Conservation (phyloP, 345 rosid species). For the Brassica nigra region DNA sequence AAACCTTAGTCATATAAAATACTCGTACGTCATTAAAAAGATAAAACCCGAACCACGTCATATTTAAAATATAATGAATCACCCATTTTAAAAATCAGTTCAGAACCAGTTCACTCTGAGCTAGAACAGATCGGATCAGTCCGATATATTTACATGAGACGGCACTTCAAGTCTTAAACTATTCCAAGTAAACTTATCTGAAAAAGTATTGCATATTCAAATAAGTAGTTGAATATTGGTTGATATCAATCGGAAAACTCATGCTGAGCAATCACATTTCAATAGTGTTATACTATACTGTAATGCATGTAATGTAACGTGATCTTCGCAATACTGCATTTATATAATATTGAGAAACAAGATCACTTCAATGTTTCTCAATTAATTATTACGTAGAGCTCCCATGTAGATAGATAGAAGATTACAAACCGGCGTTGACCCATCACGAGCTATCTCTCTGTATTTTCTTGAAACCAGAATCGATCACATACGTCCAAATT, state of each 20-base stretch:
- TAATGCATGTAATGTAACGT: slow-evolving; percentile 29
- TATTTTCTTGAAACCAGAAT: slow-evolving; percentile 13
- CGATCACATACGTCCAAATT: slow-evolving; percentile 43
- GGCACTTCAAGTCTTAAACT: neutral
- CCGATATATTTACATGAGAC: neutral
- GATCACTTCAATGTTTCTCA: slow-evolving; percentile 14
- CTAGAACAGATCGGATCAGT: neutral
- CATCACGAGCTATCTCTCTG: slow-evolving; percentile 26
- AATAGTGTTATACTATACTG: neutral
- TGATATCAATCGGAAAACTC: neutral
- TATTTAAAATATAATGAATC: neutral
- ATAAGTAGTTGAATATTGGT: neutral
- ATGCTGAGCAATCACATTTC: neutral
- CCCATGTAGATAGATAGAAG: neutral
- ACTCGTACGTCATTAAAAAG: neutral
- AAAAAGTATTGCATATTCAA: neutral
- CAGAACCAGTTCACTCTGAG: neutral
- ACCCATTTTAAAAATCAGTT: neutral
- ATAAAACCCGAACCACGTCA: neutral
- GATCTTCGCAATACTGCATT: slow-evolving; percentile 26
- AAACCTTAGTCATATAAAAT: neutral
- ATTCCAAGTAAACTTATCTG: neutral
- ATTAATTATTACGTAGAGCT: slow-evolving; percentile 20
- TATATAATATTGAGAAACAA: slow-evolving; percentile 5
- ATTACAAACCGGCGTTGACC: slow-evolving; percentile 31